Evolutionary conservation across 1,139 yeast genomes (phyloP).

Genomic region (Pichia sp.): DNA sequence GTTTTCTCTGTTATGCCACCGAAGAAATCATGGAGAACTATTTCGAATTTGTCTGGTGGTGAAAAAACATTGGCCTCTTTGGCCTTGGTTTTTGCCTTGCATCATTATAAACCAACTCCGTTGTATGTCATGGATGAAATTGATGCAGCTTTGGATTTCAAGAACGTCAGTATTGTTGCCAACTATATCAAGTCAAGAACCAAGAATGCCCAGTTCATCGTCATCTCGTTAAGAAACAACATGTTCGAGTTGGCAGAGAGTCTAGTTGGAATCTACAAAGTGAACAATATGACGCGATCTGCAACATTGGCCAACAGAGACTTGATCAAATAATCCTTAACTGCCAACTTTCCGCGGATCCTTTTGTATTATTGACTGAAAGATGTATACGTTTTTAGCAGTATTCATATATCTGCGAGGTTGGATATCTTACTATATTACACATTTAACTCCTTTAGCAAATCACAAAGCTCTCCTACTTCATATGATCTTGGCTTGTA

Average conservation of each 20-base stretch:
- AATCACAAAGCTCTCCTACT: slow-evolving; percentile 3
- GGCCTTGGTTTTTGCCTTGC: slow-evolving; percentile 94
- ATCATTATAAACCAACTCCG: slow-evolving; percentile 95
- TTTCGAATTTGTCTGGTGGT: slow-evolving; percentile 93
- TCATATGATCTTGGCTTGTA: slow-evolving; percentile 13
- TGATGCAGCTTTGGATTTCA: slow-evolving; percentile 96
- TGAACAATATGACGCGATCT: slow-evolving; percentile 82
- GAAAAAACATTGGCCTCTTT: slow-evolving; percentile 93
- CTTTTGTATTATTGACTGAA: too few relatives aligned
- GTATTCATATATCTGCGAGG: not conserved
- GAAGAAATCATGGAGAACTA: slow-evolving; percentile 94
- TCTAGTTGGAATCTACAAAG: slow-evolving; percentile 92
- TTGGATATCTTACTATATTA: not conserved
- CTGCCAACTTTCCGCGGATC: too few relatives aligned
- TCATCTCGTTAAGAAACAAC: slow-evolving; percentile 88
- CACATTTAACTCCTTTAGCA: slow-evolving; percentile 9
- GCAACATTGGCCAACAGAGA: slow-evolving; percentile 68
- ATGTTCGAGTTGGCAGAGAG: slow-evolving; percentile 97
- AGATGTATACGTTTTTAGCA: not conserved
- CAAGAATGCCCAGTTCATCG: slow-evolving; percentile 93
- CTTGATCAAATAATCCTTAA: slow-evolving; percentile 16
- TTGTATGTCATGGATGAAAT: slow-evolving; percentile 98
- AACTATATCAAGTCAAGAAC: slow-evolving; percentile 94
- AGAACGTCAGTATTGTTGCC: slow-evolving; percentile 96
- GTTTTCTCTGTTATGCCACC: slow-evolving; percentile 99